These are phyloP conservation scores for Aspergillus floridensis DNA, from an alignment of 2,329 filamentous ascomycete genomes.

Conservation along the genomic window DNA sequence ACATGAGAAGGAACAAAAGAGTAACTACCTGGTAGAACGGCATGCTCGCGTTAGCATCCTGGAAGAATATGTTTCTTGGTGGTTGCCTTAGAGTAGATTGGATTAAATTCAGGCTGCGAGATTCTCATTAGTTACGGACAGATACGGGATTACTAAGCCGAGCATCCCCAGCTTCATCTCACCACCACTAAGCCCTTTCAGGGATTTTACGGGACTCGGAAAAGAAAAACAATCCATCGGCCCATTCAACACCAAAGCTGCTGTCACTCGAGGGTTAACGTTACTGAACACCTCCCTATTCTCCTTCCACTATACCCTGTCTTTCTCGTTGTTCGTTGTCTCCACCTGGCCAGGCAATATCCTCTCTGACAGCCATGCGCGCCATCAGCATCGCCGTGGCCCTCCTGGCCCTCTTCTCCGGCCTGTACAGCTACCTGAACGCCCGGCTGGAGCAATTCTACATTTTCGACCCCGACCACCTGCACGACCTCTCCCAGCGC, in stretches of 20 bases:
- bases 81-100: not conserved
- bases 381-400: conserved; percentile 32
- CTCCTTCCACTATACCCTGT: not conserved
- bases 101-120: not conserved
- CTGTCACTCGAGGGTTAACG: not conserved
- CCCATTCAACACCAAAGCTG: not conserved
- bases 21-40: not conserved
- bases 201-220: not conserved
- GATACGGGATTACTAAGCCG: not conserved
- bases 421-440: conserved; percentile 38
- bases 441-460: conserved; percentile 57
- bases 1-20: not conserved
- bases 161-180: not conserved
- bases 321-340: not conserved
- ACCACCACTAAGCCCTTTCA: not conserved
- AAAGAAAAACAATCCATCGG: not conserved
- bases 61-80: too few relatives aligned
- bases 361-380: conserved; percentile 20
- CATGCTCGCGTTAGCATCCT: too few relatives aligned
- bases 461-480: conserved; percentile 67
- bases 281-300: not conserved
- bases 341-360: conserved; percentile 2
- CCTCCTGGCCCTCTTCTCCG: conserved; percentile 36
- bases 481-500: conserved; percentile 66
- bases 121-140: not conserved